A percentile compares a stretch with the other conserved stretches of the same genome.
Conservation (phyloP, 2,329 filamentous ascomycete species). For the Colletotrichum gloeosporioides region DNA sequence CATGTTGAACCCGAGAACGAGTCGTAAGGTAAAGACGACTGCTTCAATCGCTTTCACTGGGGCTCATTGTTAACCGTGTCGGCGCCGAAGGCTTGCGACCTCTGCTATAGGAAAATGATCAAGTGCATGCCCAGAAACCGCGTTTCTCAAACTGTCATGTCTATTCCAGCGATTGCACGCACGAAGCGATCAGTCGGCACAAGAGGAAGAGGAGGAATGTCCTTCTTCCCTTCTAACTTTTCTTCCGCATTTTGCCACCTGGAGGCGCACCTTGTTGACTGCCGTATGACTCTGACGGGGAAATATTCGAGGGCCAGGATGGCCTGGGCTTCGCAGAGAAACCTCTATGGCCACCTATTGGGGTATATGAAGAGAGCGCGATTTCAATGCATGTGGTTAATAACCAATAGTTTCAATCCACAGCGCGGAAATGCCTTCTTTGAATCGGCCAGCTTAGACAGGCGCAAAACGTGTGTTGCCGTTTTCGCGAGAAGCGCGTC, state of each 20-base stretch:
- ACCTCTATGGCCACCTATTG: too few species aligned
- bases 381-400: not conserved
- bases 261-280: too few species aligned
- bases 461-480: not conserved
- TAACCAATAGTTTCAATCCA: not conserved
- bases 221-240: too few species aligned
- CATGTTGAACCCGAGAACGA: not conserved
- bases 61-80: not conserved
- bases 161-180: not conserved
- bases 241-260: too few species aligned
- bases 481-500: not conserved
- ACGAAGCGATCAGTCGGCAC: not conserved
- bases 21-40: not conserved
- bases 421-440: fast-evolving
- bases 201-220: not conserved
- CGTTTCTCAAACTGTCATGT: not conserved
- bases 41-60: not conserved
- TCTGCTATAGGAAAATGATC: not conserved
- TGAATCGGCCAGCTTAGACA: not conserved
- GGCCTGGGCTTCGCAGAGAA: too few species aligned
- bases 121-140: not conserved
- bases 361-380: too few species aligned
- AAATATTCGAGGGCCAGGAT: too few species aligned
- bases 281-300: too few species aligned
- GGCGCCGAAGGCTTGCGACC: not conserved